phyloP scores from a whole-genome alignment of 345 rosid genomes.

The Pugionium dolabratum region DNA sequence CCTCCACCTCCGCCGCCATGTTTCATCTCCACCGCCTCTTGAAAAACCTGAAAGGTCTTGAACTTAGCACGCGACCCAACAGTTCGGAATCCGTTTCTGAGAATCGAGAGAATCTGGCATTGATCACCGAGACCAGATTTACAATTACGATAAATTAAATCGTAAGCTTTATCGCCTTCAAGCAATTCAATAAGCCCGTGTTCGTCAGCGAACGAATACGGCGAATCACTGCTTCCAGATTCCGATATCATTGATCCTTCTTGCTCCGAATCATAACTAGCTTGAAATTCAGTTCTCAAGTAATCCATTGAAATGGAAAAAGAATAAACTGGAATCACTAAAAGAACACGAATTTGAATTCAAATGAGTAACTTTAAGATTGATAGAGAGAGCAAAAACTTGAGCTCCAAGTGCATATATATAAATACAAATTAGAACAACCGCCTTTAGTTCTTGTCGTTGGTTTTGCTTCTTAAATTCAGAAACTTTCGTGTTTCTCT shows the following conservation, averaged over 20 bases:
- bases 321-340: background rate
- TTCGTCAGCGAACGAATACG: slow-evolving; percentile 23
- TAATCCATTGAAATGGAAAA: slow-evolving; percentile 27
- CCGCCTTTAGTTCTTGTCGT: slow-evolving; percentile 38
- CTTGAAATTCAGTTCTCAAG: slow-evolving; percentile 18
- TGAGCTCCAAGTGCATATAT: slow-evolving; percentile 32
- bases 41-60: slow-evolving; percentile 55
- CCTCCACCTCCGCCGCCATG: slow-evolving; percentile 40
- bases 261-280: slow-evolving; percentile 27
- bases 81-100: slow-evolving; percentile 33
- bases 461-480: slow-evolving; percentile 24
- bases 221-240: slow-evolving; percentile 54
- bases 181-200: slow-evolving; percentile 45
- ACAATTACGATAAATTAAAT: slow-evolving; percentile 49
- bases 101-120: too few relatives aligned
- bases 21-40: slow-evolving; percentile 54
- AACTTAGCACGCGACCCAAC: slow-evolving; percentile 50
- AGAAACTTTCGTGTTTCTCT: background rate
- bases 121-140: slow-evolving; percentile 46
- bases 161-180: slow-evolving; percentile 55
- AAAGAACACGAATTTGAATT: too few relatives aligned
- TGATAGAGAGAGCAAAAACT: slow-evolving; percentile 3
- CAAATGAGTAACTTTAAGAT: too few relatives aligned
- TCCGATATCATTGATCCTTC: slow-evolving; percentile 51
- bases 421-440: slow-evolving; percentile 23